Conservation (phyloP, 331 rosid genomes). For the Rhamnella rubrinervis region DNA sequence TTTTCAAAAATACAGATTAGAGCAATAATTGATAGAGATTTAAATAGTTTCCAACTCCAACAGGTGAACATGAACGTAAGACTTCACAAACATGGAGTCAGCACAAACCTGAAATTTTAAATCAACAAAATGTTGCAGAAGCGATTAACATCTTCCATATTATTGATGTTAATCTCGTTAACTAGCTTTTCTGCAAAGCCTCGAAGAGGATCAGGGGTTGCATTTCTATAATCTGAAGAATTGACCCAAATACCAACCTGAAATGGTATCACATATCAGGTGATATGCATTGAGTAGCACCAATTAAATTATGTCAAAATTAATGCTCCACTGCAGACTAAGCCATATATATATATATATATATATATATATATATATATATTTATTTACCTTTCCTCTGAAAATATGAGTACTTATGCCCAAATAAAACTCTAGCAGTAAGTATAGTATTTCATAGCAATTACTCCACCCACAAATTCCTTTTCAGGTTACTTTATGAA, state of each 20-base stretch:
- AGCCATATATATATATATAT: background rate
- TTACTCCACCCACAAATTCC: too few species aligned
- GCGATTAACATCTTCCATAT: slow-evolving; percentile 72
- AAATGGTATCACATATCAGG: slow-evolving; percentile 19
- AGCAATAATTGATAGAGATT: background rate
- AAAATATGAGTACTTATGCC: background rate
- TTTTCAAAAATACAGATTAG: background rate
- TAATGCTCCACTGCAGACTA: too few species aligned
- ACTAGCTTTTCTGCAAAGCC: slow-evolving; percentile 68
- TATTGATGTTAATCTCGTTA: slow-evolving; percentile 72
- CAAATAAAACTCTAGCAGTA: background rate
- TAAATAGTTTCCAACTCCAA: background rate
- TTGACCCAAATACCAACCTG: slow-evolving; percentile 73
- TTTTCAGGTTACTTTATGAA: too few species aligned
- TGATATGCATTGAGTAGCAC: background rate
- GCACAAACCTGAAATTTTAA: slow-evolving; percentile 70
- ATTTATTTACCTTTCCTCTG: background rate
- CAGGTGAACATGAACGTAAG: background rate
- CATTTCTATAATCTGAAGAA: slow-evolving; percentile 62
- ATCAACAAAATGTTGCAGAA: slow-evolving; percentile 76
- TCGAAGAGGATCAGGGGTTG: slow-evolving; percentile 90
- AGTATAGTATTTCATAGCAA: background rate
- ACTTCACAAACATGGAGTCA: slow-evolving; percentile 6
- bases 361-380: too few species aligned
- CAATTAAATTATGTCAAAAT: background rate